Evolutionary conservation across 2,329 filamentous ascomycete species (phyloP).

Genomic region (Penicillium vulpinum): DNA sequence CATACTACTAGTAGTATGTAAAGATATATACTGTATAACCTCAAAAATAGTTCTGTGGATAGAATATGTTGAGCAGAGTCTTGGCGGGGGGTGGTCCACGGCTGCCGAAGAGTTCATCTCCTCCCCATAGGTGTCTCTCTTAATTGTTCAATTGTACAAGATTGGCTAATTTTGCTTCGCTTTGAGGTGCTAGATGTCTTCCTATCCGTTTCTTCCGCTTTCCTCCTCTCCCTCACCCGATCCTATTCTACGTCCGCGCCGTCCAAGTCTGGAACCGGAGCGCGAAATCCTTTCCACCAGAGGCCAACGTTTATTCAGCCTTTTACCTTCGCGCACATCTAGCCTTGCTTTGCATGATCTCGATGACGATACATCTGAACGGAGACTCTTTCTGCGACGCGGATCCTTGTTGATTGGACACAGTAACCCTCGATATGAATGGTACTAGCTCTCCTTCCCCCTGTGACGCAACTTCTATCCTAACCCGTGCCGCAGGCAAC

Average conservation of each 20-base stretch:
- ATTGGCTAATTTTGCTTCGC: too few species aligned
- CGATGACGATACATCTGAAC: conserved; percentile 9
- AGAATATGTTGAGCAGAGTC: too few species aligned
- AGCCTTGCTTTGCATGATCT: conserved; percentile 18
- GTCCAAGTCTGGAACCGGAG: conserved; percentile 36
- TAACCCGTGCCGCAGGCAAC: conserved; percentile 52
- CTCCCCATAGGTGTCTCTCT: too few species aligned
- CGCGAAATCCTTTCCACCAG: conserved; percentile 41
- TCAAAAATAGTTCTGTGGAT: too few species aligned
- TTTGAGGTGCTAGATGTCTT: conserved; percentile 11
- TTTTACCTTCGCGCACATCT: conserved; percentile 33
- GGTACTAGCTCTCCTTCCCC: conserved; percentile 47
- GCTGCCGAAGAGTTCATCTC: too few species aligned
- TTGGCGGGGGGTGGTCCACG: too few species aligned
- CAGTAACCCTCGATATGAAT: conserved; percentile 80
- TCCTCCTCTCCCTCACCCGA: conserved; percentile 16
- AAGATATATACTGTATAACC: too few species aligned
- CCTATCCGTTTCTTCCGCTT: conserved; percentile 16
- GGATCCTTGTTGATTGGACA: conserved; percentile 69
- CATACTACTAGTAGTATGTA: too few species aligned
- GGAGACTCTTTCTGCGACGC: conserved; percentile 13
- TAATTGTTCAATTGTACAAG: too few species aligned
- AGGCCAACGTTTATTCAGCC: conserved; percentile 38
- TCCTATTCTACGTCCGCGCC: conserved; percentile 21
- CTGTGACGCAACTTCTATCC: background rate